Conservation (phyloP, 768 basidiomycete species). For the Lenzites betulinus region DNA sequence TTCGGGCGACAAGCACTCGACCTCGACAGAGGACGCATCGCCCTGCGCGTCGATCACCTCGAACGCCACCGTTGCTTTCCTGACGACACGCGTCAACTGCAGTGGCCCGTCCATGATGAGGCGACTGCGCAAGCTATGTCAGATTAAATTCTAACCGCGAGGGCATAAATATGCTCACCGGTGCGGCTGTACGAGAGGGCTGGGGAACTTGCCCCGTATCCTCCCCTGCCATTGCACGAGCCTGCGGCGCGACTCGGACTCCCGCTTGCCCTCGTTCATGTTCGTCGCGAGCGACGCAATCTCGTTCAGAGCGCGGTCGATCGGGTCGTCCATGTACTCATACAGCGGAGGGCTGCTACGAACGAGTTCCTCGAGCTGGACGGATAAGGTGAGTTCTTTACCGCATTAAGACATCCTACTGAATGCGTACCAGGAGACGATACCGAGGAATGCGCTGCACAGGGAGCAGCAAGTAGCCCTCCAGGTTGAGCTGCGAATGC, state of each 20-base stretch:
- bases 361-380: constrained; percentile 81
- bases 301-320: constrained; percentile 84
- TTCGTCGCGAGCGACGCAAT: constrained; percentile 88
- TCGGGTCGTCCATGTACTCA: constrained; percentile 76
- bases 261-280: constrained; percentile 99
- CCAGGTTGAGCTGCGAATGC: constrained; percentile 92
- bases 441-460: constrained; percentile 98
- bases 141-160: background rate
- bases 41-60: constrained; percentile 79
- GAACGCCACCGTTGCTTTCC: constrained; percentile 79
- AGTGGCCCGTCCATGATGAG: constrained; percentile 92
- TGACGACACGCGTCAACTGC: constrained; percentile 85
- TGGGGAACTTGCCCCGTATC: constrained; percentile 91
- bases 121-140: constrained; percentile 49
- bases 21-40: constrained; percentile 78
- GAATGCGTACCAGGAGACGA: constrained; percentile 72
- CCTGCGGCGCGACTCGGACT: constrained; percentile 88
- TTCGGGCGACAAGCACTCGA: constrained; percentile 89
- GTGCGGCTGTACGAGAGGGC: constrained; percentile 98
- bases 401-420: background rate
- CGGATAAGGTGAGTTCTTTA: background rate
- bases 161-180: constrained; percentile 52
- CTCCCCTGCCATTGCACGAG: constrained; percentile 89
- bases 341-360: constrained; percentile 81
- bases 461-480: constrained; percentile 91